Evolutionary conservation across 2,329 filamentous ascomycete species (phyloP), one percentile per base, ranked within the genome.

Genomic region (Neonectria sp.): DNA sequence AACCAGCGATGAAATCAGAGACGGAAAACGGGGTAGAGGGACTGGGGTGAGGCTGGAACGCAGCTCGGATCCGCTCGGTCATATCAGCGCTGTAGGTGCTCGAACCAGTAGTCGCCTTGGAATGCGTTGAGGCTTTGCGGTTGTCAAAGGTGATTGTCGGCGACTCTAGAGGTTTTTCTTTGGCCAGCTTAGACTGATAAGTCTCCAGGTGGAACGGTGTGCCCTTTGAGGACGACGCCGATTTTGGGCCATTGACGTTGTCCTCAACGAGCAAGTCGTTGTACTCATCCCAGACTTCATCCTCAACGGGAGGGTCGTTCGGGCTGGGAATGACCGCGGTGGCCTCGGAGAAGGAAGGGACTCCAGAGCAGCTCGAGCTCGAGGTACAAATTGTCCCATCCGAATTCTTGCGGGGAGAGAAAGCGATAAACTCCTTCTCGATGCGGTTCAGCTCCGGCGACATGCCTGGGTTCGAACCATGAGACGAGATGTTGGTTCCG

Each of bases 221-320:
- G 0, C 87, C 87, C 29, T 85, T 83, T 1, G 90, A 90, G 1
- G 88, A 90, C 1, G 85, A 86, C 6, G 86, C 82, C 1, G 89
- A 90, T 2, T 82, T 81, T 3, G 86, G 85, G 2, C 81, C 81
- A 69, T 83, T 82, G 35, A 76, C 65, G 1, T 78, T 77, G 11
- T 85, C 86, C 12, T 93, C 91, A 59, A 93, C 93, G 60, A 98
- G 88, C 13, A 98, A 83, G 74, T 98, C 95, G 71, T 98, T 91
- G 77, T 97, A 98, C 80, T 97, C 95, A 58, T 95, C 91, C 95
- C 95, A 98, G 2, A 97, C 88, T 77, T 98, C 95, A 74, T 98
- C 95, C 71, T 97, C 93, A 1, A 84, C 89, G 4, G 91, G 86
- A 0, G 89, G 91, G 4, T 90, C 89, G 51, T 84, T 85, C 2